Evolutionary conservation across 2,329 filamentous ascomycete species (phyloP), one percentile per base, ranked within the genome.

Genomic region (Rhynchosporium agropyri): DNA sequence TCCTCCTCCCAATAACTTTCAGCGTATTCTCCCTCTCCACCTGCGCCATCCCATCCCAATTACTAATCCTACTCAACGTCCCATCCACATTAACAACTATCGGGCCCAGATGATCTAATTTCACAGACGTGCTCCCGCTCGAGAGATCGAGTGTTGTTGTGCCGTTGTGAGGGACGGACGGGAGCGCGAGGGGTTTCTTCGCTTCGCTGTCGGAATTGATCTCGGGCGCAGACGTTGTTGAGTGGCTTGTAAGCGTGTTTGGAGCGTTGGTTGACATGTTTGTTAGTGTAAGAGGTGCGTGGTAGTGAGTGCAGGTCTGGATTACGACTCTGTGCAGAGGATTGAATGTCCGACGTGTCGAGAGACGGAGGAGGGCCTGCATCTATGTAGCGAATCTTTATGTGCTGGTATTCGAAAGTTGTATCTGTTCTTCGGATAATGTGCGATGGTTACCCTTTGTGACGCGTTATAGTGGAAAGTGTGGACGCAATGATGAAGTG

Each of bases 1-100:
- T 92, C 72, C 90, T 79, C 80, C 84, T 88, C 9, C 85, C 84
- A 69, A 93, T 72, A 54, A 91, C 77, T 51, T 86, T 80, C 73
- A 92, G 67, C 43, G 89, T 90, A 71, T 86, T 89, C 73, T 83
- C 76, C 73, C 79, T 81, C 79, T 92, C 89, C 6, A 85, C 80
- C 31, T 85, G 84, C 2, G 83, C 83, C 89, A 92, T 91, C 67
- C 86, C 78, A 8, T 78, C 79, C 89, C 89, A 93, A 74, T 93
- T 92, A 42, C 81, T 77, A 69, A 93, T 89, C 40, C 89, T 82
- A 62, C 86, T 86, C 68, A 92, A 75, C 8, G 87, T 87, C 26
- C 90, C 90, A 74, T 93, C 88, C 65, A 80, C 78, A 74, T 91
- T 89, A 60, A 92, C 86, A 1, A 93, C 89, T 70, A 92, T 79